Evolutionary conservation across 345 rosid species (phyloP), one percentile per base, ranked within the genome.

Genomic region (Eucalyptus shirleyi): DNA sequence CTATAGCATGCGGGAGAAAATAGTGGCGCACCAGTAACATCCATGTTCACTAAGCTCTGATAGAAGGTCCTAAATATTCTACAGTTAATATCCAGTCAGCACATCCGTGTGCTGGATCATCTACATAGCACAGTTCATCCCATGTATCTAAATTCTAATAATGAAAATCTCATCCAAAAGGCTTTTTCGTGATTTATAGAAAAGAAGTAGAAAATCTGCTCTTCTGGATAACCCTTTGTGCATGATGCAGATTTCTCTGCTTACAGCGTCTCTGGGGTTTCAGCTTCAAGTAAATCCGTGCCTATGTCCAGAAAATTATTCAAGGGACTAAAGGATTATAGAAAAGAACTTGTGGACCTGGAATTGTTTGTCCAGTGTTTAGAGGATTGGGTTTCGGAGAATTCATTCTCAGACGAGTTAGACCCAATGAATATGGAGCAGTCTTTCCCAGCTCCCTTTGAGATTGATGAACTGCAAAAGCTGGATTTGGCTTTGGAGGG

Each of bases 401-500:
- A 93, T 83, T 88, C 90, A 42, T 60, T 86, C 67, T 87, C 89
- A 44, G 67, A 87, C 42, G 59, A 40, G 47, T 77, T 47, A 32
- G 93, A 93, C 88, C 53, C 88, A n/a, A 55, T 77, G 51, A 89
- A 72, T n/a, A 89, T 47, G 72, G 91, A 92, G 34, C 88, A 91
- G 87, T 86, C 92, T 72, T 92, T 95, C 89, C 87, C 62, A 49
- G 86, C 93, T 88, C 96, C 95, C 12, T 94, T 95, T 92, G 89
- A 90, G 34, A 91, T 92, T 72, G 94, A 93, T 89, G 97, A 95
- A 89, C 60, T 95, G 88, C 77, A 87, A 89, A 93, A 92, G 86
- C 95, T 95, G 87, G 96, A 95, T 92, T 91, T 94, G 85, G 97
- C 97, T 88, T 89, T 95, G 93, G 96, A 94, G 87, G 96, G 95